Evolutionary conservation across 352 stramenopile species (phyloP), one percentile per base, ranked within the genome.

Genomic region (Pythium sukuiense): DNA sequence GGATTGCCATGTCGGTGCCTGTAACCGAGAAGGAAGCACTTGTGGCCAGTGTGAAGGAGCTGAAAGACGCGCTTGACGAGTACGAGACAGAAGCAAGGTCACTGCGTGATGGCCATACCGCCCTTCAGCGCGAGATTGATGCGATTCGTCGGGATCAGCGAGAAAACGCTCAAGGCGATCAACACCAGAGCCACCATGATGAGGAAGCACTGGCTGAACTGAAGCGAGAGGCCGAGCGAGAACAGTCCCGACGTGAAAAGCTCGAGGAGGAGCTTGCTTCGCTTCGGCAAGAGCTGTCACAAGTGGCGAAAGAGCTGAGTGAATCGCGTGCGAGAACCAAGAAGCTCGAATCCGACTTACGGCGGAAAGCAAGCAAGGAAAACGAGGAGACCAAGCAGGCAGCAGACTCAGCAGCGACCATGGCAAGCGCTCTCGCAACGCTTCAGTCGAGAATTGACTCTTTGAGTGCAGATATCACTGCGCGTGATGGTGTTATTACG

Each of bases 231-330:
- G 48, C 29, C 8, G 49, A 49, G 14, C 30, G 66, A 27, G 37
- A 63, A 13, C 43, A 24, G 18, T 60, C 53, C 13, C 20, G 20
- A 9, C 14, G 9, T 14, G 13, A 41, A 24, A 60, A 63, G 61
- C 60, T 88, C 14, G 65, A 81, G 61, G 63, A 80, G 49, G 72
- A 80, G 20, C 26, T 86, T 37, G 37, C 46, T 1, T 65, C 37
- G 30, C 72, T 75, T 20, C 59, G 53, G 29, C 64, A 75, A 35
- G 50, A 61, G 37, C 13, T 46, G 2, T 16, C 30, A 2, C 30
- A 26, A 5, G 24, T 63, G 5, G 24, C 56, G 16, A 55, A 55
- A 0, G 64, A 71, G 14, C 43, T 71, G 11, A 43, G 24, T 11
- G 50, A 50, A 55, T 48, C 64, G 2, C 49, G 33, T 8, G 41